These are phyloP conservation scores for Ammopiptanthus mongolicus DNA, from an alignment of 306 rosid species.

Conservation along the genomic window DNA sequence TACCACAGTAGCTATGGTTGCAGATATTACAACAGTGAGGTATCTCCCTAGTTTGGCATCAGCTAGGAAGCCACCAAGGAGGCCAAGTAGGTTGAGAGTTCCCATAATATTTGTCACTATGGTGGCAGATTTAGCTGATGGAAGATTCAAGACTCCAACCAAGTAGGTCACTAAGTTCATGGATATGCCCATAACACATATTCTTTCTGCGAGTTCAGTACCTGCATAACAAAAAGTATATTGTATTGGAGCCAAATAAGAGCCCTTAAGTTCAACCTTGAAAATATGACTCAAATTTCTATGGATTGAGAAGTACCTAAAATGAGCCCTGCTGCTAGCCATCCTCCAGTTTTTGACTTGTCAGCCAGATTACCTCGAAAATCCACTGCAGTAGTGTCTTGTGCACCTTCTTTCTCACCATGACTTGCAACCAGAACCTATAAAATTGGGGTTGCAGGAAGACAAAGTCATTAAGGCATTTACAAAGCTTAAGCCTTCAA, in stretches of 20 bases:
- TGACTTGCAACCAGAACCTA: conserved; percentile 55
- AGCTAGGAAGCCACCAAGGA: conserved; percentile 85
- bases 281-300: not conserved
- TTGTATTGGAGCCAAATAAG: not conserved
- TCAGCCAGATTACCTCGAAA: conserved; percentile 62
- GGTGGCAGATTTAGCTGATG: conserved; percentile 78
- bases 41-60: conserved; percentile 88
- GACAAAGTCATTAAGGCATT: not conserved
- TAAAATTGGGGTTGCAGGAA: not conserved
- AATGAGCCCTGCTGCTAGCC: conserved; percentile 91
- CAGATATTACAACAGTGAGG: conserved; percentile 55
- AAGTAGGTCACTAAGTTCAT: conserved; percentile 92
- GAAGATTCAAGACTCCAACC: conserved; percentile 58
- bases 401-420: conserved; percentile 39
- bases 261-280: not conserved
- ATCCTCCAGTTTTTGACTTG: conserved; percentile 73
- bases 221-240: conserved; percentile 39
- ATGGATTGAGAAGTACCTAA: conserved; percentile 48
- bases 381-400: conserved; percentile 46
- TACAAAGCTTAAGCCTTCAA: conserved; percentile 12
- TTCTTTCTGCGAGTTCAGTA: conserved; percentile 85
- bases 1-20: conserved; percentile 60
- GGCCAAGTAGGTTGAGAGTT: conserved; percentile 86
- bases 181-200: conserved; percentile 78
- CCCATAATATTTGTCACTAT: conserved; percentile 87